These are phyloP conservation scores for Papiliotrema terrestris DNA, from an alignment of 1,284 basidiomycete species.

Conservation along the genomic window DNA sequence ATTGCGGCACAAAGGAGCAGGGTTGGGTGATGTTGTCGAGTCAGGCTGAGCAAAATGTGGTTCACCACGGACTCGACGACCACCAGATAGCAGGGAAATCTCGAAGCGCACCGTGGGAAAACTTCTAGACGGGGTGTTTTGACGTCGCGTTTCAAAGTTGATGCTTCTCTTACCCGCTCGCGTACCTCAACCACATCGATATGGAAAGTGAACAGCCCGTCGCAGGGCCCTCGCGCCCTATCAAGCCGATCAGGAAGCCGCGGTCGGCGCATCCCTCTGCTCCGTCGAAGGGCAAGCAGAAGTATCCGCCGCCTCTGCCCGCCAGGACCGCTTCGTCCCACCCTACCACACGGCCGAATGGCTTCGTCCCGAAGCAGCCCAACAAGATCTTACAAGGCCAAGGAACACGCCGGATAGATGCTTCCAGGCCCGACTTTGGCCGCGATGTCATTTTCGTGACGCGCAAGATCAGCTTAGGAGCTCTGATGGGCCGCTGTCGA, in stretches of 20 bases:
- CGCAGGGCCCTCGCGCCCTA: not conserved
- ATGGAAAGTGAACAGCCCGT: not conserved
- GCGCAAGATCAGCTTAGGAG: constrained; percentile 67
- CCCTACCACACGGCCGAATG: not conserved
- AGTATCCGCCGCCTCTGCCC: not conserved
- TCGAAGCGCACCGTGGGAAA: too few relatives aligned
- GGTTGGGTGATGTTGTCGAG: too few relatives aligned
- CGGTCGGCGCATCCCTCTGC: not conserved
- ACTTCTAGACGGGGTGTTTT: too few relatives aligned
- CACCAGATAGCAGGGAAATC: too few relatives aligned
- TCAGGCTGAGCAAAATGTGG: too few relatives aligned
- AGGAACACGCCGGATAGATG: constrained; percentile 20
- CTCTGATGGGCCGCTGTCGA: constrained; percentile 75
- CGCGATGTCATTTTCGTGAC: constrained; percentile 76
- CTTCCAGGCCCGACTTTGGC: constrained; percentile 50
- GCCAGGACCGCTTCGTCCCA: not conserved
- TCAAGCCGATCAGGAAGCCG: not conserved
- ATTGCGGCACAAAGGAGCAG: too few relatives aligned
- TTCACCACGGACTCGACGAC: too few relatives aligned
- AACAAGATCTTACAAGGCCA: constrained; percentile 3
- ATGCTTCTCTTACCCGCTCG: not conserved
- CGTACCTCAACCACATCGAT: not conserved
- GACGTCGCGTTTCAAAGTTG: not conserved
- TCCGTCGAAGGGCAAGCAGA: not conserved
- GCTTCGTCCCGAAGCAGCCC: not conserved